Base-by-base conservation (phyloP, 805 yeast genomes). In the Saccharomycopsis fodiens region DNA sequence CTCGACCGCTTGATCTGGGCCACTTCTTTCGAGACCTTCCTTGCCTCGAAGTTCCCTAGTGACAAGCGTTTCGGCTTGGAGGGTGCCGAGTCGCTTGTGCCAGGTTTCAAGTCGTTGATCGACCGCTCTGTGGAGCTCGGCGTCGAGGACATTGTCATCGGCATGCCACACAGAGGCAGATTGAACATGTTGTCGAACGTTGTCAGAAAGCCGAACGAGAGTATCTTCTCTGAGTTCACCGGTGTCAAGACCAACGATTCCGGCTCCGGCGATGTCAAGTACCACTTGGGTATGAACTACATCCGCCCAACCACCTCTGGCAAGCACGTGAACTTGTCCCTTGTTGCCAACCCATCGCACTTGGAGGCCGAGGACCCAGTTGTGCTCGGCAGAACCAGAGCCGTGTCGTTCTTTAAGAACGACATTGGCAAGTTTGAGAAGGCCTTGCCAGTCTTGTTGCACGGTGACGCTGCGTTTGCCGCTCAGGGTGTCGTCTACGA, bases 151-250 rank as follows among this genome's bases (percentile, higher is more conserved):
- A 81, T 93, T 52, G 94, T 91, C 59, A 83, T 93, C 58, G 99
- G 99, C 72, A 93, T 93, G 97, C 97, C 99, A 44, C 99, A 93
- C 70, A 85, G 99, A 77, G 99, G 99, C 70, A 82, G 99, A 73
- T 75, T 93, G 60, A 93, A 93, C 68, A 89, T 93, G 82, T 78
- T 93, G 68, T 87, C 97, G 50, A 93, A 93, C 71, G 97, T 93
- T 59, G 97, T 93, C 41, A 85, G 98, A 72, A 93, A 93, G 67
- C 97, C 98, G 59, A 89, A 93, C 65, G 97, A 91, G 72, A 88
- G 96, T 42, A 93, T 93, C 62, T 91, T 93, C 68, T 81, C 94
- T 44, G 98, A 93, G 73, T 93, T 93, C 65, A 76, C 88, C 45
- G 98, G 98, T 53, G 82, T 95, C 30, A 78, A 82, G 59, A 82